Conservation (phyloP, 2,329 filamentous ascomycete species). For the Calonectria henricotiae region DNA sequence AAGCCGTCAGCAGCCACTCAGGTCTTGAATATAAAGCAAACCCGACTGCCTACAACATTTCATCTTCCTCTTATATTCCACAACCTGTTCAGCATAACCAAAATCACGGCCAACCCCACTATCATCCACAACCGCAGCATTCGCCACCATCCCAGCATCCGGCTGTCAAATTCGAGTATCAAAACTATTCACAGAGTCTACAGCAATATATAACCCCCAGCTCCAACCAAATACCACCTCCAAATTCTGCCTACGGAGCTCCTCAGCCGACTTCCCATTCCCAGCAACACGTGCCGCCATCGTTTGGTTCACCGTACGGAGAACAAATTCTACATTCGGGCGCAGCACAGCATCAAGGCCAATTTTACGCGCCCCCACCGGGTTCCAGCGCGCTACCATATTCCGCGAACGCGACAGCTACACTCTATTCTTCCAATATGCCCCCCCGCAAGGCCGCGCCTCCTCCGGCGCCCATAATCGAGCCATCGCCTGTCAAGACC, state of each 20-base stretch:
- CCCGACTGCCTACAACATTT: slow-evolving; percentile 52
- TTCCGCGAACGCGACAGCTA: slow-evolving; percentile 34
- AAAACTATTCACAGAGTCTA: slow-evolving; percentile 47
- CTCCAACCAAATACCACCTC: slow-evolving; percentile 30
- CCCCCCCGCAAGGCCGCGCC: slow-evolving; percentile 57
- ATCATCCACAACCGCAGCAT: slow-evolving; percentile 50
- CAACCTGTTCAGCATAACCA: slow-evolving; percentile 44
- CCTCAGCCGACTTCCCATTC: slow-evolving; percentile 31
- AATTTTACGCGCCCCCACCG: slow-evolving; percentile 40
- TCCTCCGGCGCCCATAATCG: slow-evolving; percentile 63
- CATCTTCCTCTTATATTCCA: slow-evolving; percentile 47
- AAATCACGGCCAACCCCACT: slow-evolving; percentile 50
- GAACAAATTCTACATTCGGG: slow-evolving; percentile 38
- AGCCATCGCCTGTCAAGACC: slow-evolving; percentile 85
- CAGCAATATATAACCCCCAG: slow-evolving; percentile 43
- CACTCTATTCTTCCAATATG: slow-evolving; percentile 52
- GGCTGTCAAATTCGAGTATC: slow-evolving; percentile 45
- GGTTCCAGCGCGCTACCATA: slow-evolving; percentile 31
- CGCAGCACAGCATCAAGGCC: slow-evolving; percentile 39
- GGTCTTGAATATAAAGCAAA: slow-evolving; percentile 57
- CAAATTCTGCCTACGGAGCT: slow-evolving; percentile 36
- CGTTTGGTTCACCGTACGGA: slow-evolving; percentile 39
- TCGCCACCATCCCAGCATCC: slow-evolving; percentile 48
- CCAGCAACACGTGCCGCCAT: slow-evolving; percentile 43
- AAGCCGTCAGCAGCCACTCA: slow-evolving; percentile 53